phyloP scores from a whole-genome alignment of 2,329 filamentous ascomycete species.

The Scedosporium aurantiacum region DNA sequence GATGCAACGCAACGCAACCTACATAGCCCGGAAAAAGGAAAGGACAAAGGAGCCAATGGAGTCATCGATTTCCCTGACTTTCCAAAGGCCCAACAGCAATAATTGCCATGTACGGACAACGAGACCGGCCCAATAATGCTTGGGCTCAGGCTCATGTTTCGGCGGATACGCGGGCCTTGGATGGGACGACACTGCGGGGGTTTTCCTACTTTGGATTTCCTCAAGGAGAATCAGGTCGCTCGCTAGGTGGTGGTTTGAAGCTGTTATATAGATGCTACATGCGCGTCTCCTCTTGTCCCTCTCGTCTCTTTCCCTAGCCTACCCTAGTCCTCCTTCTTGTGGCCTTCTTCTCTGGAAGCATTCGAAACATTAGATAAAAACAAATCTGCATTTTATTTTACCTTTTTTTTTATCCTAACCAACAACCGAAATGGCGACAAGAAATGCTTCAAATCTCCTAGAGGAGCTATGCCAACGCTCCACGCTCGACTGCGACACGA shows the following conservation, averaged over 20 bases:
- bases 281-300: not conserved
- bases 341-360: too few relatives aligned
- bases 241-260: not conserved
- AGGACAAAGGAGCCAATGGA: too few relatives aligned
- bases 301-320: not conserved
- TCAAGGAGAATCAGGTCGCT: not conserved
- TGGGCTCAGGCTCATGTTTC: not conserved
- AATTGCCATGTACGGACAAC: not conserved
- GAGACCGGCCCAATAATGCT: not conserved
- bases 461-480: slow-evolving; percentile 17
- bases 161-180: not conserved
- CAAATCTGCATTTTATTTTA: not conserved
- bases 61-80: not conserved
- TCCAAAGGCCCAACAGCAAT: not conserved
- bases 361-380: not conserved
- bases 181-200: not conserved
- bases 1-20: too few relatives aligned
- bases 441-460: slow-evolving; percentile 10
- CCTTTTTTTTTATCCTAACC: not conserved
- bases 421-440: not conserved
- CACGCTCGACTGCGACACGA: slow-evolving; percentile 24
- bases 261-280: not conserved
- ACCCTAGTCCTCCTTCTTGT: too few relatives aligned
- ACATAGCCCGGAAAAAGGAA: too few relatives aligned
- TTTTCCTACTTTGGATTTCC: not conserved